Evolutionary conservation across 2,329 filamentous ascomycete species (phyloP), one percentile per base, ranked within the genome.

Genomic region (Phyllosticta capitalensis): DNA sequence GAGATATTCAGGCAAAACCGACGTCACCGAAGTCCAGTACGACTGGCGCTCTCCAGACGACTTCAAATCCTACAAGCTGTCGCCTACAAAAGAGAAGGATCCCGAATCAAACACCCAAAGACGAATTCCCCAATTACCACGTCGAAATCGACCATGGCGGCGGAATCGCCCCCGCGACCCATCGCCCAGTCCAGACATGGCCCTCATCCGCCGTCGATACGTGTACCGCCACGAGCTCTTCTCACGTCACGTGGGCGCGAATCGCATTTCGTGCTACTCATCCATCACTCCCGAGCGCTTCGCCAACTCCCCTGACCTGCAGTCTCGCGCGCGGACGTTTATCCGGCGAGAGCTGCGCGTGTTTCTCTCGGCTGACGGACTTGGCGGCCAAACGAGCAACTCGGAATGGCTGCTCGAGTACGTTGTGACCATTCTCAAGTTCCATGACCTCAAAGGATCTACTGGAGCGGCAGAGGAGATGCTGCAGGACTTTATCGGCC

Each of bases 351-450:
- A 97, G 69, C 76, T 96, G 3, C 84, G 85, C 58, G 89, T 95
- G 19, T 96, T 96, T 66, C 77, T 95, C 12, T 60, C 19, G 60
- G 65, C 21, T 55, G 67, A 59, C 65, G 68, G 38, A 12, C 28
- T 63, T 19, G 71, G 68, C 9, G 71, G 69, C 54, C 75, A 83
- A 49, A 81, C 81, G 5, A 86, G 83, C 64, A 92, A 92, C 67
- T 83, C 87, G 7, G 91, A 95, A 67, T 95, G 92, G 63, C 72
- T 96, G 10, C 80, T 96, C 9, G 89, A 95, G 67, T 96, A 95
- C 70, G 83, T 95, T 57, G 75, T 96, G 49, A 87, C 88, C 9
- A 88, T 96, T 21, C 74, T 96, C 61, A 92, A 89, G 70, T 89
- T 85, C 0, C 83, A 94, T 17, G 90, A 96, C 67, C 79, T 92